Base-by-base conservation (phyloP, 106 monocot species). In the Dendrobium huoshanense region DNA sequence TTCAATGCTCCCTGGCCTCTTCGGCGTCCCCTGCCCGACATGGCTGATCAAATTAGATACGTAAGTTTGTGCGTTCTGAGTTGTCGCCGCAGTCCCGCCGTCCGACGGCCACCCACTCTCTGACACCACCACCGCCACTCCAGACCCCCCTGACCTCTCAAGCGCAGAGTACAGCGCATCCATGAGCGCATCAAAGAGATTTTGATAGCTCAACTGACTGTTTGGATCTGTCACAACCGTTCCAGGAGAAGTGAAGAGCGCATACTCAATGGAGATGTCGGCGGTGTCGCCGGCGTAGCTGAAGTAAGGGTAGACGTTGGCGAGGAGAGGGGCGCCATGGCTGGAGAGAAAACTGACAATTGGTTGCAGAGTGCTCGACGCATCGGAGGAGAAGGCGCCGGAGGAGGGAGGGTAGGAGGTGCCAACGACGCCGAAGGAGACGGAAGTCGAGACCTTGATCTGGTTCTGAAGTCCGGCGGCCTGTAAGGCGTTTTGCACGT, bases 91-190 rank as follows among this genome's bases (percentile, higher is more conserved):
- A 0, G 20, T 20, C 0, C 89, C 92, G 40, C 87, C 89, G 1
- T 20, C 86, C 0, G 90, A 90, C 45, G 92, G 92, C 92, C 92
- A 92, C 22, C 90, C 86, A 47, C 77, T 89, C 84, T 92, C 89
- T 8, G 92, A 84, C 49, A 92, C 90, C 27, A 86, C 85, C 19
- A 90, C 31, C 4, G 44, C 51, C 9, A 90, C 85, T 7, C 48
- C 45, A 0, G 75, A n/a, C 0, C 42, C 81, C 0, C 89, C 89
- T 4, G 65, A 79, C 70, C 51, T 84, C 88, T 88, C 88, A 47
- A 88, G 51, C 0, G 92, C 90, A 10, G 86, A 31, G 86, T 92
- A 90, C n/a, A 87, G 16, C 1, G 86, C 77, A 67, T 92, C 92
- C 13, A 90, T 74, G 2, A 83, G 40, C 2, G 92, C 92, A 44